Base-by-base conservation (phyloP, 1,139 yeast genomes). In the Scheffersomyces cryptocercus region DNA sequence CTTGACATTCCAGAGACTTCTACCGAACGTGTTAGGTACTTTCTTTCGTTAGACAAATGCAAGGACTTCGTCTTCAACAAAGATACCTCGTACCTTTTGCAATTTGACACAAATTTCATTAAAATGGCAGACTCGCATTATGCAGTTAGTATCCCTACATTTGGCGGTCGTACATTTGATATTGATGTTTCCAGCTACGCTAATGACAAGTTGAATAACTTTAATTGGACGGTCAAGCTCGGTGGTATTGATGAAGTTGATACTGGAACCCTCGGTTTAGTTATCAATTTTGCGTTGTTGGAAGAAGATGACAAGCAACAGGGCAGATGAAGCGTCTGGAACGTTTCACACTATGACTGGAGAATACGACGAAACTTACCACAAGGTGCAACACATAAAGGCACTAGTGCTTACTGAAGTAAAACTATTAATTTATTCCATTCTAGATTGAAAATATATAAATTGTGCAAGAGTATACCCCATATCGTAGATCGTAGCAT, bases 171-270 rank as follows among this genome's bases (percentile, higher is more conserved):
- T 41, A 65, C 73, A 3, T 71, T 73, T 47, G 79, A 74, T 49
- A 65, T 75, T 26, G 62, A 71, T 44, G 77, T 73, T 1, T 58
- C 61, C 29, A 59, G 57, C 35, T 74, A 68, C 47, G 76, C 77
- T 34, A 73, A 73, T 45, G 77, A 73, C 5, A 61, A 62, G 9
- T 58, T 75, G 45, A 59, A 74, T 51, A 73, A 73, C 48, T 71
- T 74, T 56, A 73, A 75, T 48, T 75, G 76, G 76, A 62, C 68
- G 4, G 52, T 75, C 37, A 74, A 74, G 52, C 54, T 58, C 36
- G 68, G 69, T 3, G 77, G 77, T 1, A 55, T 51, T 41, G 74
- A 68, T 5, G 73, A 72, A 1, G 73, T 69, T 3, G 70, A 66
- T 3, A 47, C 50, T 11, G 78, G 78, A 0, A 53, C 48, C 6